Evolutionary conservation across 495 filamentous ascomycete species (phyloP), one percentile per base, ranked within the genome.

Genomic region (Tuber umbilicatum): DNA sequence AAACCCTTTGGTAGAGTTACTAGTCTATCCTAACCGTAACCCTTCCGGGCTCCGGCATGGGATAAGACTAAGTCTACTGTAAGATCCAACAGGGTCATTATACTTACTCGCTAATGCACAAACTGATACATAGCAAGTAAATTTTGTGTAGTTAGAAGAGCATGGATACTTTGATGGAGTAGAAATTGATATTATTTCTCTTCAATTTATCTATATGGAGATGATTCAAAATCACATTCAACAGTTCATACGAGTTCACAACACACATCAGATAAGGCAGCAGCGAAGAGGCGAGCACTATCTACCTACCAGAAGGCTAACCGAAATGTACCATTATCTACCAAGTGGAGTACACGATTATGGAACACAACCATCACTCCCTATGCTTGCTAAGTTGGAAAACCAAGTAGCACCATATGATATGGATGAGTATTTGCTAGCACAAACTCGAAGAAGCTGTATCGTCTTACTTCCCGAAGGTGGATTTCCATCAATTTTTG

Each of bases 151-250:
- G 1, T 23, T 73, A 1, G 72, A 69, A 0, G 50, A 47, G 39
- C 1, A 73, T 1, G 64, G 55, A n/a, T 37, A 27, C 5, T 73
- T 69, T 38, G 41, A 73, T 0, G 40, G 69, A 0, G 70, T 55
- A 16, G 21, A 40, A 4, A 60, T 72, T 39, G 40, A 69, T 47
- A 23, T 73, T 2, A 42, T 68, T 27, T 69, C 40, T 38, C 60
- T 73, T 16, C 72, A 73, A 37, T 73, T 69, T 39, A 69, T 73
- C 10, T 73, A 73, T 69, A 73, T 73, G 60, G 2, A 73, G 45
- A 73, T 73, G 60, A 14, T 69, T 38, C 60, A 43, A 43, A 45
- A 68, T 0, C 60, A 73, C 69, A 73, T 68, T 9, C 72, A 69
- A 38, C 37, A 42, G 40, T 73, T 69, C 69, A 68, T 73, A 21